phyloP scores from a whole-genome alignment of 1,284 basidiomycete genomes.

The Papiliotrema flavescens region DNA sequence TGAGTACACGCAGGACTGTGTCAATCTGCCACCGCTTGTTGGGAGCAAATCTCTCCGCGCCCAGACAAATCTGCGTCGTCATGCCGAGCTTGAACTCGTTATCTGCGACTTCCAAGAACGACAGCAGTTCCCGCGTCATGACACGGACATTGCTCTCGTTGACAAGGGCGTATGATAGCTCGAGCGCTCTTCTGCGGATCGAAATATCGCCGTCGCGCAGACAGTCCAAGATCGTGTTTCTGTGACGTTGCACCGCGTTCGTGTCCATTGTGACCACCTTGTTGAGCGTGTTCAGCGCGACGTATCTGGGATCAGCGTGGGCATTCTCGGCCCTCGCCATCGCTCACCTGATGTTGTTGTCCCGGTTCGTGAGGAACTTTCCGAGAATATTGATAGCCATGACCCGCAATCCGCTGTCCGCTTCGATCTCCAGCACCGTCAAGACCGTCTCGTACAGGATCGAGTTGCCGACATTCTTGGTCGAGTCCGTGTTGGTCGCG shows the following conservation, averaged over 20 bases:
- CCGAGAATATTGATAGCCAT: constrained; percentile 99
- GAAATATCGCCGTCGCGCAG: constrained; percentile 98
- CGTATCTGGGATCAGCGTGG: constrained; percentile 62
- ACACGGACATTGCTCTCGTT: constrained; percentile 93
- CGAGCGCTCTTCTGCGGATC: constrained; percentile 91
- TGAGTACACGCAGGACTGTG: constrained; percentile 88
- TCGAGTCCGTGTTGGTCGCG: constrained; percentile 96
- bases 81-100: constrained; percentile 98
- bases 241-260: constrained; percentile 95
- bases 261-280: constrained; percentile 98
- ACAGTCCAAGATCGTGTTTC: constrained; percentile 97
- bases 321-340: background rate
- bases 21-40: constrained; percentile 99
- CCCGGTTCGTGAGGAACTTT: constrained; percentile 95
- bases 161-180: constrained; percentile 95
- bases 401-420: constrained; percentile 89
- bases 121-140: constrained; percentile 85
- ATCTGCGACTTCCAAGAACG: constrained; percentile 96
- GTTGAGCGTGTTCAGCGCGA: constrained; percentile 96
- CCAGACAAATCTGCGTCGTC: constrained; percentile 95
- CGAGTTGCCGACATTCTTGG: constrained; percentile 97
- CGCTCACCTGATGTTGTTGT: constrained; percentile 93
- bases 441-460: constrained; percentile 98
- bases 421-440: constrained; percentile 96
- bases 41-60: constrained; percentile 93